Evolutionary conservation across 352 stramenopile species (phyloP).

Genomic region (Phytophthora megakarya): DNA sequence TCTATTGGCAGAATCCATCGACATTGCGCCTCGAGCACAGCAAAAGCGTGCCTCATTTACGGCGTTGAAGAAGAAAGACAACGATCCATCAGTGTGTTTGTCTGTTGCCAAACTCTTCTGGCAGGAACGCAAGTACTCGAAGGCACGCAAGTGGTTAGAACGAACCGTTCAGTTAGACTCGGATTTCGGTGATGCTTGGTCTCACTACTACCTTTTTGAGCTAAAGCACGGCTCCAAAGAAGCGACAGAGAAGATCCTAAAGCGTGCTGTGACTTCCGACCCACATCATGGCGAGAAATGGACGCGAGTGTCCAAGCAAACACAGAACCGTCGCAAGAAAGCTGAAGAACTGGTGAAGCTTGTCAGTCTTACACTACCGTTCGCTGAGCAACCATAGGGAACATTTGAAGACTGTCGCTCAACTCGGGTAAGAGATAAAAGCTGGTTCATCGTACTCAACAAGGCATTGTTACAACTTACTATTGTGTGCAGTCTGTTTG

Average conservation of each 20-base stretch:
- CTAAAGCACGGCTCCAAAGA: slow-evolving; percentile 85
- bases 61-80: slow-evolving; percentile 97
- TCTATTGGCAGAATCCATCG: slow-evolving; percentile 96
- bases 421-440: slow-evolving; percentile 34
- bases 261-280: slow-evolving; percentile 90
- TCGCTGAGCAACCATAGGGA: slow-evolving; percentile 54
- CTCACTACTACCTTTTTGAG: slow-evolving; percentile 98
- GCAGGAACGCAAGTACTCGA: slow-evolving; percentile 94
- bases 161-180: slow-evolving; percentile 95
- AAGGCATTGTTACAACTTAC: slow-evolving; percentile 31
- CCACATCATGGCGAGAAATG: slow-evolving; percentile 96
- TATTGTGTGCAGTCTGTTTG: slow-evolving; percentile 22
- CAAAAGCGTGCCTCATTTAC: slow-evolving; percentile 96
- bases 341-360: slow-evolving; percentile 72
- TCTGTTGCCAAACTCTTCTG: slow-evolving; percentile 97
- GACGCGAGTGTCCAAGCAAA: slow-evolving; percentile 93
- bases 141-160: slow-evolving; percentile 98
- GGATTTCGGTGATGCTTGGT: slow-evolving; percentile 97
- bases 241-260: slow-evolving; percentile 85
- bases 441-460: slow-evolving; percentile 17
- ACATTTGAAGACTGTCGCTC: not conserved
- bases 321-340: slow-evolving; percentile 88
- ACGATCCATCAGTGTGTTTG: slow-evolving; percentile 96
- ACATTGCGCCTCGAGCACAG: slow-evolving; percentile 92
- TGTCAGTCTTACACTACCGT: slow-evolving; percentile 77